Evolutionary conservation across 148 eudicot species (phyloP).

Genomic region (Rhododendron kiyosumense): DNA sequence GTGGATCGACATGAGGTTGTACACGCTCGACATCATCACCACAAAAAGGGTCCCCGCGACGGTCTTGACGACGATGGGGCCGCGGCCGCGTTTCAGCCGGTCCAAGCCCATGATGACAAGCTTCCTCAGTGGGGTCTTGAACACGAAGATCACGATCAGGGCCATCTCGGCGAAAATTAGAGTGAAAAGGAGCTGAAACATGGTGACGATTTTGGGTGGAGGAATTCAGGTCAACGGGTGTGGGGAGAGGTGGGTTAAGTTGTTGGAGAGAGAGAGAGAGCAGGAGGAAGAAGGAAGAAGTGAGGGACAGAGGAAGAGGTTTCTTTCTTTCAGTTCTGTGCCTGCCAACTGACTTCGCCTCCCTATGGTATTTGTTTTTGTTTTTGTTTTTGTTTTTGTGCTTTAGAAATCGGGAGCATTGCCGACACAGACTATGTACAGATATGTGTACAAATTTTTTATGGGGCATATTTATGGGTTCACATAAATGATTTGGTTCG

Average conservation of each 20-base stretch:
- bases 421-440: too few species aligned
- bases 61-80: constrained; percentile 73
- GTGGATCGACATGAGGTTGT: constrained; percentile 35
- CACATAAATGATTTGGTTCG: too few species aligned
- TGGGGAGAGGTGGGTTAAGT: not conserved
- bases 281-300: not conserved
- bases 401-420: too few species aligned
- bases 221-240: not conserved
- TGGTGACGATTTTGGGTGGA: constrained; percentile 3
- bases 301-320: not conserved
- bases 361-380: not conserved
- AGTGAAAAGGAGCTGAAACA: constrained; percentile 56
- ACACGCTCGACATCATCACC: constrained; percentile 46
- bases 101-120: constrained; percentile 55
- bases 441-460: too few species aligned
- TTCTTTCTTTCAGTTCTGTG: not conserved
- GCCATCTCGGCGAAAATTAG: constrained; percentile 47
- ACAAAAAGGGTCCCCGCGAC: constrained; percentile 48
- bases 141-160: constrained; percentile 54
- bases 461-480: too few species aligned
- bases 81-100: constrained; percentile 71
- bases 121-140: constrained; percentile 71
- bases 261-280: not conserved
- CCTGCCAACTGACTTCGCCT: not conserved
- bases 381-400: not conserved